Percentiles rank a stretch among this genome's conserved stretches.
phyloP scores from a whole-genome alignment of 2,329 filamentous ascomycete genomes.

The Sclerotinia subarctica region DNA sequence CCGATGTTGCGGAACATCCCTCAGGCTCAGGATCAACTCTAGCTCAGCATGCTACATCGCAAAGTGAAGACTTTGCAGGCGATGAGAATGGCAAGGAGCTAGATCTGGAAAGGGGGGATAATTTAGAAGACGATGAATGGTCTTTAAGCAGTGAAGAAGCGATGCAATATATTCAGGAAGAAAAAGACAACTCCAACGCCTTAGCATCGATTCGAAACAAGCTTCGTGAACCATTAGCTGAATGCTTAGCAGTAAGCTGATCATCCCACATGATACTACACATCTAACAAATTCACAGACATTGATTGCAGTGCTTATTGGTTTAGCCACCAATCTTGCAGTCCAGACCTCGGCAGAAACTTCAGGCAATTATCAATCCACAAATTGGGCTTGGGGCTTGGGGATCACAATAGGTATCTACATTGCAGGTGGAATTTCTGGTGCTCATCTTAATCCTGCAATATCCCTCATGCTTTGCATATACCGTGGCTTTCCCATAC shows the following conservation, averaged over 20 bases:
- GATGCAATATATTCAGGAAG: conserved; percentile 25
- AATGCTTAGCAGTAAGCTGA: conserved; percentile 44
- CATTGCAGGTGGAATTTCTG: conserved; percentile 47
- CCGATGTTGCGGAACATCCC: conserved; percentile 12
- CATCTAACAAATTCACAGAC: conserved; percentile 16
- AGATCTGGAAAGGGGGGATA: conserved; percentile 18
- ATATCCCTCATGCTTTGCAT: conserved; percentile 46
- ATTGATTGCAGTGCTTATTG: conserved; percentile 40
- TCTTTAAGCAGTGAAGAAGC: conserved; percentile 24
- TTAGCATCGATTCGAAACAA: conserved; percentile 49
- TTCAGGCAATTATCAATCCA: conserved; percentile 44
- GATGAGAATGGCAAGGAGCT: not conserved
- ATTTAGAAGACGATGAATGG: conserved; percentile 17
- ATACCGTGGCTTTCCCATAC: conserved; percentile 51
- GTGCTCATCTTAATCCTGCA: conserved; percentile 46
- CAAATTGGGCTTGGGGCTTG: conserved; percentile 51
- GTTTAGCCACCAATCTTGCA: conserved; percentile 48
- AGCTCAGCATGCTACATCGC: not conserved
- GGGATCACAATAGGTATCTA: conserved; percentile 51
- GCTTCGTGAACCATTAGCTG: conserved; percentile 50
- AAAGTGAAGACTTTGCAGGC: conserved; percentile 3
- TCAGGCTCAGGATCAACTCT: conserved; percentile 5
- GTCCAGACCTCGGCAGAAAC: conserved; percentile 35
- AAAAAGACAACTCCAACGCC: conserved; percentile 9
- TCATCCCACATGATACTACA: not conserved